Evolutionary conservation across 2,329 filamentous ascomycete genomes (phyloP), one percentile per base, ranked within the genome.

Genomic region (Cladosporium velox): DNA sequence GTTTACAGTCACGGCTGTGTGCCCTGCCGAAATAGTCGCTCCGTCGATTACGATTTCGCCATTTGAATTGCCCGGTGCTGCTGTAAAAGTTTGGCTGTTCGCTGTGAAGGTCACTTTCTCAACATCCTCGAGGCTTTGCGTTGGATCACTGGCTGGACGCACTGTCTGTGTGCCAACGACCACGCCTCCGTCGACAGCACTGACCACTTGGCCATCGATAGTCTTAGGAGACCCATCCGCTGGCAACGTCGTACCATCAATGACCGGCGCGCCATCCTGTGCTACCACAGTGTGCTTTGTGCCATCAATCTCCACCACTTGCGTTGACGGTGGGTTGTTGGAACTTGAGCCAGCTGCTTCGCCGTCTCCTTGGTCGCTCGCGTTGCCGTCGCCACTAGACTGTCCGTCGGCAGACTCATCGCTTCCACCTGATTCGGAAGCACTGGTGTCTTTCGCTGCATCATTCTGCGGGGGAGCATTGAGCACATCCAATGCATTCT

Each of bases 251-350:
- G 47, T 59, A 30, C 62, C 62, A 10, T 65, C 44, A 4, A 65
- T 26, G 12, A 59, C 62, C 12, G 62, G 35, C 10, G 15, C n/a
- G 5, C 47, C 59, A 92, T 91, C 79, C 90, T 77, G 70, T 84
- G 79, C 73, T 82, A 83, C 58, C 69, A 67, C 58, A 66, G 51
- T 60, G 59, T 68, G 59, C 26, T 26, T 54, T 26, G 30, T 18
- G 11, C 59, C 59, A 8, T 30, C 32, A 12, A 62, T 14, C 11
- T 28, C 21, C 11, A 62, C 24, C 10, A 62, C 47, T 41, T 62
- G 59, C 14, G 21, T 14, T 4, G 59, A 24, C 30, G 11, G 8
- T 62, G 26, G 6, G 4, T 52, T 21, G 21, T 35, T 15, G 15
- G 21, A 1, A 21, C 5, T 8, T 7, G 57, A 47, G 35, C 57